A percentile compares a stretch with the other conserved stretches of the same genome.
Conservation (phyloP, 139 green algal genomes). For the Coelastrella sp. region DNA sequence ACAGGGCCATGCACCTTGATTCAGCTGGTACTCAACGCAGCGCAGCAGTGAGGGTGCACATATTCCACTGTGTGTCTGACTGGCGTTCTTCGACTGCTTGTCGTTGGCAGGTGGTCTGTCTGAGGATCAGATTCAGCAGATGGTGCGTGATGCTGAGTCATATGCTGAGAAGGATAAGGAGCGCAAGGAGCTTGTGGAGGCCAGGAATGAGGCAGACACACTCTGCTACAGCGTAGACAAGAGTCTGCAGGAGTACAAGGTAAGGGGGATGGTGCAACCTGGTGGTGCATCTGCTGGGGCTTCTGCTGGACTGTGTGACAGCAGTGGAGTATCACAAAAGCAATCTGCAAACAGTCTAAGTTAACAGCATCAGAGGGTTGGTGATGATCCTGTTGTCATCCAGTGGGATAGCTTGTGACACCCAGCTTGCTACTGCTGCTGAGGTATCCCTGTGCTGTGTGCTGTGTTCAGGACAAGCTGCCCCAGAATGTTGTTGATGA, state of each 20-base stretch:
- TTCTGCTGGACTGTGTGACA: neutral
- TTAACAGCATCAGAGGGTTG: too few relatives aligned
- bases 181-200: constrained; percentile 96
- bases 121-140: constrained; percentile 95
- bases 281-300: neutral
- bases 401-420: neutral
- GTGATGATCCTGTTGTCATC: neutral
- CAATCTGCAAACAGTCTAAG: too few relatives aligned
- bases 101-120: constrained; percentile 79
- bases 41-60: too few relatives aligned
- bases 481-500: constrained; percentile 86
- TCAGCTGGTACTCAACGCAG: too few relatives aligned
- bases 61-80: too few relatives aligned
- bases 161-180: constrained; percentile 90
- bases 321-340: too few relatives aligned
- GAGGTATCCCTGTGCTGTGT: neutral
- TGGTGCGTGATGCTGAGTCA: constrained; percentile 91
- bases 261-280: constrained; percentile 65
- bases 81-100: too few relatives aligned
- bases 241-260: constrained; percentile 94
- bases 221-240: constrained; percentile 93
- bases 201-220: constrained; percentile 93
- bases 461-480: constrained; percentile 51
- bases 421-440: neutral
- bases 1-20: too few relatives aligned